Base-by-base conservation (phyloP, 2,329 filamentous ascomycete species). In the Xylaria sp. region DNA sequence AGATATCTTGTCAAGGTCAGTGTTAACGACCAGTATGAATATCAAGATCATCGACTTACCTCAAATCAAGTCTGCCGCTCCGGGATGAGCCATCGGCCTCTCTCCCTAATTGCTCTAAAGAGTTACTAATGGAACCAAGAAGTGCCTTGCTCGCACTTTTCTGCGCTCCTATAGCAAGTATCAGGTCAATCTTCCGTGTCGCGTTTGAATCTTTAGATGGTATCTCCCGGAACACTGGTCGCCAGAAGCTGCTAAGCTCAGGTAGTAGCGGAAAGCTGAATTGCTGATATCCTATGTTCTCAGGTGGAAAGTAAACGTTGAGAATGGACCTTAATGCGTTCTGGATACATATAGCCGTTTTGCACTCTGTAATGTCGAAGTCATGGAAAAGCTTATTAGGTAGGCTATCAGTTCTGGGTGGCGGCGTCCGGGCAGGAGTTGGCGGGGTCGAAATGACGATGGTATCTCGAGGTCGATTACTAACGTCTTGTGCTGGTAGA, bases 161-260 rank as follows among this genome's bases (percentile, higher is more conserved):
- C 71, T 91, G 87, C 3, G 84, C 83, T 3, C 89, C 89, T 23
- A 91, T 80, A 2, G 88, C 88, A 13, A 91, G 76, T 3, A 91
- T 88, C 58, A 90, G 82, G 72, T 90, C 87, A 13, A 88, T 78
- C 46, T 81, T 83, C 41, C 82, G 80, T 13, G 78, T 78, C 34
- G 81, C 78, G 5, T 78, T 76, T 0, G 76, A 76, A 59, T 70
- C 78, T 1, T 71, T 75, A 0, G 77, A 66, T 18, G 81, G 79
- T 0, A 74, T 72, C 37, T 84, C 81, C 28, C 79, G 79, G 55
- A 89, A 85, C 0, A 89, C 80, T 2, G 86, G 85, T 61, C 82
- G 82, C 87, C 87, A 89, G 12, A 88, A 73, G 4, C 80, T 83
- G 39, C 85, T 82, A 52, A 84, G 80, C 52, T 87, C 86, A 0